Evolutionary conservation across 768 basidiomycete genomes (phyloP).

Genomic region (Boletellus sp.): DNA sequence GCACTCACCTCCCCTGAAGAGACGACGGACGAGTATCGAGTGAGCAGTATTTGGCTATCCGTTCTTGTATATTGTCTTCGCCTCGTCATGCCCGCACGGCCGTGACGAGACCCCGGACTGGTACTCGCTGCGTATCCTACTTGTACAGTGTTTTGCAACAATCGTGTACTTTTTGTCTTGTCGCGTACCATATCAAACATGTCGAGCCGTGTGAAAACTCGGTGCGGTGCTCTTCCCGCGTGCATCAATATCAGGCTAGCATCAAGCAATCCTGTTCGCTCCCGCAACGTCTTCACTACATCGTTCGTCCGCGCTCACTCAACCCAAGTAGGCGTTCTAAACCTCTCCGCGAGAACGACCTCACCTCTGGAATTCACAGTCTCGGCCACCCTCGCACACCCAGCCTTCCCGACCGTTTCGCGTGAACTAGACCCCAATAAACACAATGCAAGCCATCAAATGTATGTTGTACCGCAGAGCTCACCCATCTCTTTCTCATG

Average conservation of each 20-base stretch:
- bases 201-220: constrained; percentile 21
- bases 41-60: constrained; percentile 24
- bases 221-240: constrained; percentile 17
- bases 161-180: constrained; percentile 23
- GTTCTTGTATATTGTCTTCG: constrained; percentile 18
- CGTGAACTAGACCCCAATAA: constrained; percentile 15
- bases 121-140: constrained; percentile 25
- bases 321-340: constrained; percentile 4
- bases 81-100: constrained; percentile 11
- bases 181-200: constrained; percentile 1
- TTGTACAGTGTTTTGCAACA: constrained; percentile 32
- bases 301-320: background rate
- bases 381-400: constrained; percentile 16
- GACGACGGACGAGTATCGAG: constrained; percentile 40
- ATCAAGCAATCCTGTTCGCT: constrained; percentile 22
- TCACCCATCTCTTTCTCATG: constrained; percentile 29
- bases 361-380: constrained; percentile 12
- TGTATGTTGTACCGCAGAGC: constrained; percentile 46
- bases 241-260: constrained; percentile 26
- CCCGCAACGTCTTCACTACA: constrained; percentile 4
- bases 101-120: constrained; percentile 8
- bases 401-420: constrained; percentile 6
- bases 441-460: constrained; percentile 85
- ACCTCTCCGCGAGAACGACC: constrained; percentile 2
- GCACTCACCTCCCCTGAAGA: constrained; percentile 47